Percentiles rank a stretch among this genome's conserved stretches.
phyloP scores from a whole-genome alignment of 2,329 filamentous ascomycete genomes.

The Fusarium brachygibbosum region DNA sequence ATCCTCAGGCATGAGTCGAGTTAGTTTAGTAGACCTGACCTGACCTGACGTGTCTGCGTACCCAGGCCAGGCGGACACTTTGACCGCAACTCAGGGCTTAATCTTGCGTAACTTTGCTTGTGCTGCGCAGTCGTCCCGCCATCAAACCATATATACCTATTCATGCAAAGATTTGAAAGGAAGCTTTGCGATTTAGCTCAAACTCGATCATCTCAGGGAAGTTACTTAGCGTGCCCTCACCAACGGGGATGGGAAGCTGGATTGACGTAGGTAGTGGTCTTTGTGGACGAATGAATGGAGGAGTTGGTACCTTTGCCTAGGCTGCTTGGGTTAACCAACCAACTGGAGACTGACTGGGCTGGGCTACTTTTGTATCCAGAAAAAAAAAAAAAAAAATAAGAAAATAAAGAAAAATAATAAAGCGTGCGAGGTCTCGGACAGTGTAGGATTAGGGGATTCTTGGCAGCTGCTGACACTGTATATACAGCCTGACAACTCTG shows the following conservation, averaged over 20 bases:
- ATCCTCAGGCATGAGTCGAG: neutral
- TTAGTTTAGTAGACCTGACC: neutral
- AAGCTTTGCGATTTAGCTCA: conserved; percentile 24
- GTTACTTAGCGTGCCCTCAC: conserved; percentile 43
- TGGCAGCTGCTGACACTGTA: conserved; percentile 29
- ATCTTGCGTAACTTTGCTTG: neutral
- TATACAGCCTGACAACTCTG: conserved; percentile 15
- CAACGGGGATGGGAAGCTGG: conserved; percentile 36
- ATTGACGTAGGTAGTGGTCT: conserved; percentile 30
- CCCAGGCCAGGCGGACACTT: neutral
- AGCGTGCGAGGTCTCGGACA: conserved; percentile 21
- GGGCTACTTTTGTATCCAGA: neutral
- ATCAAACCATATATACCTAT: neutral
- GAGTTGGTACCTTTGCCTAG: conserved; percentile 25
- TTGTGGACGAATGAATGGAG: conserved; percentile 32
- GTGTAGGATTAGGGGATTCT: neutral
- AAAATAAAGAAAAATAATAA: conserved; percentile 2
- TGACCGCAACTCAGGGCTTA: neutral
- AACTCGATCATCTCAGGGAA: conserved; percentile 10
- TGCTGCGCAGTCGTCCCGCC: neutral
- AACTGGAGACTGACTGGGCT: conserved; percentile 28
- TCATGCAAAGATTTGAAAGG: neutral
- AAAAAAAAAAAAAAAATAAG: neutral
- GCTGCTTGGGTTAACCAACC: conserved; percentile 22
- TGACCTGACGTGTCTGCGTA: too few relatives aligned